Evolutionary conservation across 2,329 filamentous ascomycete genomes (phyloP), one percentile per base, ranked within the genome.

Genomic region (Sphaerulina vaccinii): DNA sequence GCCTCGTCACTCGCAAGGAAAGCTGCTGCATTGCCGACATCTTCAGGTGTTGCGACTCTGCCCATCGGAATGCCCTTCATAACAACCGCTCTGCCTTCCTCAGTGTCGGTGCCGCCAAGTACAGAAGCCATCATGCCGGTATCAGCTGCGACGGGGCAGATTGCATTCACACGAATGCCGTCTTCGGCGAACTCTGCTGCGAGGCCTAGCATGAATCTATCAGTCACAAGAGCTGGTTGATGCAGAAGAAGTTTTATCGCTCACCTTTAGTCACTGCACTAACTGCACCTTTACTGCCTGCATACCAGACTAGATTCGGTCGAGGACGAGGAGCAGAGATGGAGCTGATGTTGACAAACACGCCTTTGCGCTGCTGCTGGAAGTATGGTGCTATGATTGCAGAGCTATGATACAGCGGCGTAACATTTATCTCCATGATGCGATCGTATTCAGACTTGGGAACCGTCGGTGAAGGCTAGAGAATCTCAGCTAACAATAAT

Each of bases 341-440:
- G 8, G 58, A 61, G 16, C 57, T 60, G 39, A 66, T 62, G 47
- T 67, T 68, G 21, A 67, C 52, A 33, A 64, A 63, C 21, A 62
- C 61, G 19, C 65, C 63, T 10, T 46, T 45, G 1, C 53, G 29
- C 16, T 61, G 58, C 23, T 56, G 54, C 38, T 58, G 55, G 44
- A 69, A 70, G 43, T 66, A 59, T 5, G 68, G 68, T n/a, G 63
- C 58, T 2, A 67, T 55, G 11, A 61, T 60, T 9, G 56, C 49
- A n/a, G 64, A 60, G 33, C 56, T 62, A 36, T 64, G 61, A 52
- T 68, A 68, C 27, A 69, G 60, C 18, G 65, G 62, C 23, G 62
- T 61, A 49, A 68, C 59, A 44, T 70, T 69, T 52, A 66, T 63
- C 8, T 57, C 51, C 58, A 70, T 65, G 46, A 69, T 63, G 35